phyloP scores from a whole-genome alignment of 768 basidiomycete genomes.

The Lactarius hengduanensis region DNA sequence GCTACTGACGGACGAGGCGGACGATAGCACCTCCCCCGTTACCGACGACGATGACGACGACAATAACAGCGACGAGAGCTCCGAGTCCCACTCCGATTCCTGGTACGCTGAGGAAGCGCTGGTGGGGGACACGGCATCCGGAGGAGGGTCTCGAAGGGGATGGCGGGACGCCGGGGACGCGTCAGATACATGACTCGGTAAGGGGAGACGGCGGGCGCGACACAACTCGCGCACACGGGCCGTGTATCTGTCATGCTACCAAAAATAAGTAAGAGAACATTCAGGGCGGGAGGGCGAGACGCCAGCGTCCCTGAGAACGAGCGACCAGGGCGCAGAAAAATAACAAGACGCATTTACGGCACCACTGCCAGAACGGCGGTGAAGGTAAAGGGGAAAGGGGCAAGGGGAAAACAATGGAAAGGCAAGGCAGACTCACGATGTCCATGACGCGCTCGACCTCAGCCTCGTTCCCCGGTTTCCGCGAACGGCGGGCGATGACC shows the following conservation, averaged over 20 bases:
- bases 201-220: background rate
- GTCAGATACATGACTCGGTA: conserved; percentile 6
- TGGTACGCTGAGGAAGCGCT: background rate
- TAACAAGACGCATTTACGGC: background rate
- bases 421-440: conserved; percentile 13
- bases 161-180: background rate
- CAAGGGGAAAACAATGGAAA: background rate
- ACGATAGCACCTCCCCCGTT: background rate
- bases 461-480: background rate
- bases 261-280: background rate
- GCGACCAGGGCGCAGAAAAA: background rate
- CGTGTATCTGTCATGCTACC: conserved; percentile 15
- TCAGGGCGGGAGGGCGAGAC: background rate
- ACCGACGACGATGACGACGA: background rate
- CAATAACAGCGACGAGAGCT: background rate
- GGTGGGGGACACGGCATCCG: background rate
- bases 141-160: background rate
- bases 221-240: conserved; percentile 18
- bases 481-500: conserved; percentile 28
- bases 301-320: background rate
- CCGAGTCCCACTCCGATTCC: background rate
- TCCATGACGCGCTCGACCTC: conserved; percentile 16
- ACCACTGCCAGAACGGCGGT: background rate
- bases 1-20: background rate
- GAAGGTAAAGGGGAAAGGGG: background rate